These are phyloP conservation scores for Pilobolus umbonatus DNA, from an alignment of 192 early-diverging fungal genomes.

Conservation along the genomic window DNA sequence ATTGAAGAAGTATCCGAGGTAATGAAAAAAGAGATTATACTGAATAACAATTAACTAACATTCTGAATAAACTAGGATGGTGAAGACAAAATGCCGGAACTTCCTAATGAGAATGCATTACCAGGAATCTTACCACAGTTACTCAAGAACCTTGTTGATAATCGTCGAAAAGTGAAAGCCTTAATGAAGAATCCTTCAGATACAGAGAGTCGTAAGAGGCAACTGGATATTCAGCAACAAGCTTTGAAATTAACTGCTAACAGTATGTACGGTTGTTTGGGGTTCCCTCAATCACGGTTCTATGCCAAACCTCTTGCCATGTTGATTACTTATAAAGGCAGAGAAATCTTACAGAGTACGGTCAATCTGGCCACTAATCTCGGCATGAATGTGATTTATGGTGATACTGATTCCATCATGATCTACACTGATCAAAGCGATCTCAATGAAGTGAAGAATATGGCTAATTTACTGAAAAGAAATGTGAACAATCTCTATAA, in stretches of 20 bases:
- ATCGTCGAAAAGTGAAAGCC: conserved; percentile 83
- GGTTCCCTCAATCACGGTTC: conserved; percentile 88
- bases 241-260: conserved; percentile 98
- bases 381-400: conserved; percentile 92
- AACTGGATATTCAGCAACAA: conserved; percentile 89
- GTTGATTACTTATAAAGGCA: conserved; percentile 91
- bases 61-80: conserved; percentile 22
- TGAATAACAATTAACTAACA: not conserved
- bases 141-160: conserved; percentile 83
- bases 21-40: not conserved
- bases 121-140: conserved; percentile 85
- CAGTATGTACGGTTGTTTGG: conserved; percentile 98
- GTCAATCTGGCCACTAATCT: conserved; percentile 76
- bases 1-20: not conserved
- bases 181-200: conserved; percentile 76
- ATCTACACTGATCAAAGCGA: conserved; percentile 80
- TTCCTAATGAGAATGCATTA: conserved; percentile 60
- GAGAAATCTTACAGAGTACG: conserved; percentile 94
- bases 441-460: conserved; percentile 65
- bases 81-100: conserved; percentile 70
- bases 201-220: conserved; percentile 39
- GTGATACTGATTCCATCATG: conserved; percentile 99
- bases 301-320: conserved; percentile 97
- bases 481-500: conserved; percentile 88
- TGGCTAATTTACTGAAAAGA: conserved; percentile 79